Base-by-base conservation (phyloP, 805 yeast species). In the Spathaspora gorwiae region DNA sequence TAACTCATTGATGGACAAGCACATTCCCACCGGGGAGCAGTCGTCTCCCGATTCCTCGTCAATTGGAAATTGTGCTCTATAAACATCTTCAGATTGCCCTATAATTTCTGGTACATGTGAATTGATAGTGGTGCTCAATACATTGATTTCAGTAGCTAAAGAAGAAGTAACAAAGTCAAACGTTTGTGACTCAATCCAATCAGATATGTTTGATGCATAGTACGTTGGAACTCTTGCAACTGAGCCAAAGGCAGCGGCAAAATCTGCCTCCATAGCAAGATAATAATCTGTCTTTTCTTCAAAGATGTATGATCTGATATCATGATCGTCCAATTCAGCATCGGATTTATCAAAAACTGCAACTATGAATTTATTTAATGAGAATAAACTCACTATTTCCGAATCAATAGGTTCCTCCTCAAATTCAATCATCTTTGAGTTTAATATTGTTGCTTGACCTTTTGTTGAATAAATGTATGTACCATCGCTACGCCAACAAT, bases 21-120 rank as follows among this genome's bases (percentile, higher is more conserved):
- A 80, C 9, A 86, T 51, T 5, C 96, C 96, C 19, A 86, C 66
- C 0, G 92, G 81, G 7, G 84, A 75, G 11, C 85, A 76, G 54
- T 88, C 95, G 42, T 76, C 83, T 39, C 77, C 83, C 0, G 83
- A 68, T 2, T 72, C 82, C 7, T 79, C 83, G 55, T 79, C 79
- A 53, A 87, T 68, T 1, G 96, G 96, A 50, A 88, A 67, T 26
- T 80, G 75, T 0, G 96, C 95, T 41, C 86, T 73, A 54, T 79
- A 80, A 4, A 82, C 70, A 56, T 90, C 97, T 53, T 84, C 85
- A 3, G 76, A 61, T 7, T 82, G 82, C 29, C 66, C 66, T 1
- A 83, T 55, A 2, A 55, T 37, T 12, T 47, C 39, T 3, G 52
- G 32, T 0, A 51, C 35, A 4, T 40, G 39, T 5, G 47, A 26